Base-by-base conservation (phyloP, 345 rosid genomes). In the Salix caprea region DNA sequence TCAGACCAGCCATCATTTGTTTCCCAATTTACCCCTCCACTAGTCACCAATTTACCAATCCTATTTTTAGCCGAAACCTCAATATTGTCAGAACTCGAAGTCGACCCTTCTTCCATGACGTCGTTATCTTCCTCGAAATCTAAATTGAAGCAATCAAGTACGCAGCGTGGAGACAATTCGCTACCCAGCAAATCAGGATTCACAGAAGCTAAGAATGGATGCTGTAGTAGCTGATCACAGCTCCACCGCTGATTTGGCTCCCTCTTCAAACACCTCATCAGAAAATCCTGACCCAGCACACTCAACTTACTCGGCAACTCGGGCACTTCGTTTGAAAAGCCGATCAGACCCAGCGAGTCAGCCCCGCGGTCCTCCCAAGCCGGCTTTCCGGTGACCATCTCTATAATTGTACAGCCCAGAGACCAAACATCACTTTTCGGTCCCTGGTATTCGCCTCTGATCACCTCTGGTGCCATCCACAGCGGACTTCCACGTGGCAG, bases 391-490 rank as follows among this genome's bases (percentile, higher is more conserved):
- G 92, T 88, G 73, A 90, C 67, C 94, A 92, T 92, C 87, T 91
- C 97, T 66, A 92, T 78, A 36, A 89, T 56, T 9, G 96, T 89
- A 82, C 97, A 91, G 0, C 97, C 96, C 18, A 92, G 23, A 21
- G 97, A 89, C 97, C 97, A 92, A 1, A 92, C 89, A 72, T 92
- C 97, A 65, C 97, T 91, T 72, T 90, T 87, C 76, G 94, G 90
- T 39, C 96, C 94, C 82, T 88, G 96, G 24, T 32, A 84, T 82
- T 91, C 93, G 6, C 89, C 67, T 60, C 94, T 83, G 2, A 92
- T 67, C 73, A 91, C 97, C 86, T 92, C 97, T 76, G 97, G 97
- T 28, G 97, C 97, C 96, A 92, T 92, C 97, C 96, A 92, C 14
- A 92, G 84, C 15, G 97, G 97, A 56, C 96, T 92, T 77, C 97